phyloP scores from a whole-genome alignment of 2,329 filamentous ascomycete species.

The Colletotrichum sp. region DNA sequence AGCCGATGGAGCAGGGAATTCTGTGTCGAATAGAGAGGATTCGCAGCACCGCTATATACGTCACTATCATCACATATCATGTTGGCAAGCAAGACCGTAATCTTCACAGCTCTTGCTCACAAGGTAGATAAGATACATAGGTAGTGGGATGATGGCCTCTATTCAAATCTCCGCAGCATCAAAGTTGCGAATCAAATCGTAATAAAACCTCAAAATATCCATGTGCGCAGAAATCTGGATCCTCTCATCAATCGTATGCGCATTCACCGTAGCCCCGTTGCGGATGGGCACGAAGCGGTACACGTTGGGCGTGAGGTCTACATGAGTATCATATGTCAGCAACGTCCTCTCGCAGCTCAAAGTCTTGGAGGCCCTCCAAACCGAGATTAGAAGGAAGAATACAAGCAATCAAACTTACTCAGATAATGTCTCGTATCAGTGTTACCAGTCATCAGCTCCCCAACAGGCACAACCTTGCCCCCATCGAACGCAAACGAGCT shows the following conservation, averaged over 20 bases:
- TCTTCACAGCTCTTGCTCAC: too few species aligned
- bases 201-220: conserved; percentile 17
- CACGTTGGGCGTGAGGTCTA: conserved; percentile 2
- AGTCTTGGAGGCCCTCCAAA: too few species aligned
- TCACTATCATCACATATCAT: too few species aligned
- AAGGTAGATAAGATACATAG: too few species aligned
- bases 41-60: too few species aligned
- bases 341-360: not conserved
- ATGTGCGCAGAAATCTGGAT: conserved; percentile 12
- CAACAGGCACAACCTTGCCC: conserved; percentile 9
- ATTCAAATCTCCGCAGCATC: not conserved
- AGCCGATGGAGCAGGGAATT: too few species aligned
- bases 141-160: too few species aligned
- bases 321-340: not conserved
- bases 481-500: conserved; percentile 12
- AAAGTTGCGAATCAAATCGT: conserved; percentile 18
- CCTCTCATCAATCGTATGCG: conserved; percentile 18
- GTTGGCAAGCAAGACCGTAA: too few species aligned
- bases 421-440: conserved; percentile 18
- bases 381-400: too few species aligned
- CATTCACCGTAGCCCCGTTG: not conserved
- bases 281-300: conserved; percentile 15
- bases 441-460: conserved; percentile 14
- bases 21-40: too few species aligned
- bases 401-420: not conserved